phyloP scores from a whole-genome alignment of 495 filamentous ascomycete genomes.

The Talaromyces nanjingensis region DNA sequence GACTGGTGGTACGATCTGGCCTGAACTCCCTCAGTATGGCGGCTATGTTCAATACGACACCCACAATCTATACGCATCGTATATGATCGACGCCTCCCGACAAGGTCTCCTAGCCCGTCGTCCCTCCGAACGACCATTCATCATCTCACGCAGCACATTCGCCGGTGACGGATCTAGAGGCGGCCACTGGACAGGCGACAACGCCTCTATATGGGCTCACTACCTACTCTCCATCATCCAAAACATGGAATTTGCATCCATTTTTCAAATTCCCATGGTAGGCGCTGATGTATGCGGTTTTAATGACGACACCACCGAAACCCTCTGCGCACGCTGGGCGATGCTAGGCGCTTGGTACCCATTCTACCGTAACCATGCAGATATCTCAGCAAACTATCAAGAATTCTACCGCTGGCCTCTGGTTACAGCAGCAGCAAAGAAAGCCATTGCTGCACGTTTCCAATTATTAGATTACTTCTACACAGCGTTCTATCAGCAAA shows the following conservation, averaged over 20 bases:
- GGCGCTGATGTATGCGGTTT: constrained; percentile 72
- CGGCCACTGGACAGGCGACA: constrained; percentile 65
- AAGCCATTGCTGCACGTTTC: constrained; percentile 60
- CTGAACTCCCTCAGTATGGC: constrained; percentile 27
- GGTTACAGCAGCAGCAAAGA: constrained; percentile 50
- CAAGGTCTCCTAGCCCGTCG: constrained; percentile 10
- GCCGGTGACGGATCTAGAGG: constrained; percentile 61
- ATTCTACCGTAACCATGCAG: constrained; percentile 68
- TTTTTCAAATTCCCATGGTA: constrained; percentile 79
- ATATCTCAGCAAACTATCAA: constrained; percentile 49
- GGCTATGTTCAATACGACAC: constrained; percentile 18
- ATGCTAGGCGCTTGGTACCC: constrained; percentile 68
- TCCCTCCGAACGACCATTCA: constrained; percentile 52
- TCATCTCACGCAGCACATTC: constrained; percentile 71
- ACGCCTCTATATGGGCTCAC: constrained; percentile 35
- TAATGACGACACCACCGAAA: constrained; percentile 51
- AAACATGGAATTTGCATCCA: constrained; percentile 54
- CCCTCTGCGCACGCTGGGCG: constrained; percentile 73
- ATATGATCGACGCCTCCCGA: constrained; percentile 19
- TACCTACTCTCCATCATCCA: constrained; percentile 67
- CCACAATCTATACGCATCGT: constrained; percentile 43
- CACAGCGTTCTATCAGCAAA: constrained; percentile 58
- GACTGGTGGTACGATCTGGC: constrained; percentile 8
- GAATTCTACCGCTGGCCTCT: constrained; percentile 62
- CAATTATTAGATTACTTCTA: constrained; percentile 60